These are phyloP conservation scores for Viridothelium virens DNA, from an alignment of 495 filamentous ascomycete genomes.

Conservation along the genomic window DNA sequence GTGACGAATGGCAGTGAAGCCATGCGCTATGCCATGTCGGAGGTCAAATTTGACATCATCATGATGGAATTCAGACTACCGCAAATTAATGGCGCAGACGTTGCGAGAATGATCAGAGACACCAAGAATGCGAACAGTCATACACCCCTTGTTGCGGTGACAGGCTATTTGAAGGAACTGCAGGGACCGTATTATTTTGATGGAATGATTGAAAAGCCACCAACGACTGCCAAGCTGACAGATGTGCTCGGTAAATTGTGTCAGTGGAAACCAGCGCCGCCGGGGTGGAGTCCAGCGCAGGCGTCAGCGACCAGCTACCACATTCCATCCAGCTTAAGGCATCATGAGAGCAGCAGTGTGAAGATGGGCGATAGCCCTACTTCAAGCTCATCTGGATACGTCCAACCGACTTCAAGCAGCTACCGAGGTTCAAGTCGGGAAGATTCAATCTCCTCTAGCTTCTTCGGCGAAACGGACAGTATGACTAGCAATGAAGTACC, in stretches of 20 bases:
- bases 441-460: conserved; percentile 78
- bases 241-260: conserved; percentile 80
- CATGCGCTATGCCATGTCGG: conserved; percentile 81
- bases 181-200: conserved; percentile 92
- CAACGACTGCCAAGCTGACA: conserved; percentile 77
- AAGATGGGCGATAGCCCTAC: conserved; percentile 74
- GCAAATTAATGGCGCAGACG: conserved; percentile 86
- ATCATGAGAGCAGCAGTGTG: conserved; percentile 40
- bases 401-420: conserved; percentile 58
- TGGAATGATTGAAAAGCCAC: conserved; percentile 88
- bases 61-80: conserved; percentile 95
- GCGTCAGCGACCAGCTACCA: conserved; percentile 44
- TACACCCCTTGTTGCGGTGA: conserved; percentile 95
- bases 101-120: conserved; percentile 93
- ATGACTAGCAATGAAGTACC: conserved; percentile 71
- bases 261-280: conserved; percentile 76
- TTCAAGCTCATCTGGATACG: conserved; percentile 71
- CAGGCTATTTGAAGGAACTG: conserved; percentile 91
- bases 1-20: conserved; percentile 84
- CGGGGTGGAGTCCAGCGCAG: conserved; percentile 36
- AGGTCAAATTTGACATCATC: conserved; percentile 92
- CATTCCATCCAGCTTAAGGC: conserved; percentile 51
- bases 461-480: conserved; percentile 77
- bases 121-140: conserved; percentile 89
- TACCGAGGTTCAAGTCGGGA: conserved; percentile 70